Conservation (phyloP, 106 monocot species). For the Acorus gramineus region DNA sequence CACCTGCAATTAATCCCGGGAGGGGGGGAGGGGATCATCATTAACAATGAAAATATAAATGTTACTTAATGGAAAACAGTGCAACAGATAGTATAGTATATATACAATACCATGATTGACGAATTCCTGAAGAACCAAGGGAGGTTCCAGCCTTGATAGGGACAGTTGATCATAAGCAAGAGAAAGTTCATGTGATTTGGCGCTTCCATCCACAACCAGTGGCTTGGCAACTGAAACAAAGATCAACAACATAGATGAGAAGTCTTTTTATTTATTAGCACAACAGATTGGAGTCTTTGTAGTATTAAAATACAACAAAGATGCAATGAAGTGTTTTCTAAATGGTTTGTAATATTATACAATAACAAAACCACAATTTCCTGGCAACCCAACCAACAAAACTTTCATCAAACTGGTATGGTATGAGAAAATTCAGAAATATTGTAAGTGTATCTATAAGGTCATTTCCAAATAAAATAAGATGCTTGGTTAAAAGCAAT, state of each 20-base stretch:
- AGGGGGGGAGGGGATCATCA: not conserved
- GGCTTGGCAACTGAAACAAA: conserved; percentile 43
- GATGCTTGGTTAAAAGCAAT: too few species aligned
- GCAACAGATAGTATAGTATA: conserved; percentile 2
- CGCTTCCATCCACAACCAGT: conserved; percentile 22
- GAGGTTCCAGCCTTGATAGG: conserved; percentile 12
- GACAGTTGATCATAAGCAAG: conserved; percentile 11
- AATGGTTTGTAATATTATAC: too few species aligned
- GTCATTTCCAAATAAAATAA: too few species aligned
- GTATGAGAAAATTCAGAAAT: too few species aligned
- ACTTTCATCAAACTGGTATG: too few species aligned
- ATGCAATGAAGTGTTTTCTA: too few species aligned
- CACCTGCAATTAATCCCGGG: conserved; percentile 19
- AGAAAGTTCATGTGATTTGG: conserved; percentile 20
- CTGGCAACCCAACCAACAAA: too few species aligned
- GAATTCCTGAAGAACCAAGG: conserved; percentile 26
- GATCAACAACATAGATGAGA: not conserved
- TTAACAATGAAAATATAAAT: not conserved
- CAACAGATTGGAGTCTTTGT: too few species aligned
- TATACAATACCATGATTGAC: conserved; percentile 19
- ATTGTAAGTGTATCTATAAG: too few species aligned
- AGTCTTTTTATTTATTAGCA: too few species aligned
- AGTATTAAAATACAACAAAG: too few species aligned
- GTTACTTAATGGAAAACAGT: not conserved
- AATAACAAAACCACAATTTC: too few species aligned